These are phyloP conservation scores for Brassica incana DNA, from an alignment of 345 rosid species.

Conservation along the genomic window DNA sequence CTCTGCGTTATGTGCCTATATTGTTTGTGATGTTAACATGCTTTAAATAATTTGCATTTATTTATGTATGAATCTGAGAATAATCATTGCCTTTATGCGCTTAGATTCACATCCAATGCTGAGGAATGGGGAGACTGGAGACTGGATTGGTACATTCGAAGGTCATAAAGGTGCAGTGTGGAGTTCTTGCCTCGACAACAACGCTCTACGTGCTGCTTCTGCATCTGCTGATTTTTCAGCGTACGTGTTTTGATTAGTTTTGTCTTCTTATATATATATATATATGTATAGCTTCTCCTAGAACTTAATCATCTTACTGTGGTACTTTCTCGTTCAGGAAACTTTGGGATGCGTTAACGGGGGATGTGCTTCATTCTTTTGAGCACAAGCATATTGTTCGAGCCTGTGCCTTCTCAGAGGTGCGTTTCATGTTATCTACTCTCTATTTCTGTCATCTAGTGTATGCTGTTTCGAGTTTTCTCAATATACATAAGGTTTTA, in stretches of 20 bases:
- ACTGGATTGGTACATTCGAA: conserved; percentile 99
- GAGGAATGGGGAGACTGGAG: conserved; percentile 99
- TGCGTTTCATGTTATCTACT: conserved; percentile 21
- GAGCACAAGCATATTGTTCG: conserved; percentile 93
- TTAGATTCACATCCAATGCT: conserved; percentile 95
- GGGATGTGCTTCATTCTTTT: conserved; percentile 83
- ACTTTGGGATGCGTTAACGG: conserved; percentile 90
- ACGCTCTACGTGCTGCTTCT: conserved; percentile 92
- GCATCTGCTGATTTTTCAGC: conserved; percentile 96
- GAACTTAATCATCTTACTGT: not conserved
- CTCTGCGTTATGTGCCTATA: not conserved
- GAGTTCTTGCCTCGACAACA: conserved; percentile 88
- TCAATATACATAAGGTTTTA: not conserved
- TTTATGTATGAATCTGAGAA: not conserved
- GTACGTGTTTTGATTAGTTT: conserved; percentile 41
- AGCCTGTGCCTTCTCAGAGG: conserved; percentile 90
- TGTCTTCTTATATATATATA: no score
- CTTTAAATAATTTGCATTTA: not conserved
- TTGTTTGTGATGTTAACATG: not conserved
- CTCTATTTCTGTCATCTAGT: not conserved
- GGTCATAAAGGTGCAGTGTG: conserved; percentile 99
- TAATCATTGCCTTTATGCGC: not conserved
- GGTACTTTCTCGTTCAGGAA: conserved; percentile 46
- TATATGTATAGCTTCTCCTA: no score
- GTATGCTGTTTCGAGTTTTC: not conserved